phyloP scores from a whole-genome alignment of 2,329 filamentous ascomycete species.

The Harringtonia lauricola region DNA sequence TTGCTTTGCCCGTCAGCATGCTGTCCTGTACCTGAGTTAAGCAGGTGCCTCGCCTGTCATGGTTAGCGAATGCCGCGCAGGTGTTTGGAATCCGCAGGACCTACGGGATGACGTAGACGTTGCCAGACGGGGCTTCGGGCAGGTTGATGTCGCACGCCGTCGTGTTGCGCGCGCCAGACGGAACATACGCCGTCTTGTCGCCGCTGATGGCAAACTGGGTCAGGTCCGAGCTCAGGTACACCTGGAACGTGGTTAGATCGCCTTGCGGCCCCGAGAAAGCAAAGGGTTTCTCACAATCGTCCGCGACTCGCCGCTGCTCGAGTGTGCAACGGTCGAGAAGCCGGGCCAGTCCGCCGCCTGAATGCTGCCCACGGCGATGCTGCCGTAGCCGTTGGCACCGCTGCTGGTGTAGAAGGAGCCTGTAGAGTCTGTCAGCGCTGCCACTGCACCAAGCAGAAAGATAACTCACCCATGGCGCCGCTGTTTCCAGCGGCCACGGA shows the following conservation, averaged over 20 bases:
- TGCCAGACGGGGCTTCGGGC: neutral
- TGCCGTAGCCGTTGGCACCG: conserved; percentile 4
- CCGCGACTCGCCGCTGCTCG: conserved; percentile 4
- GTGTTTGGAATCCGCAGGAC: neutral
- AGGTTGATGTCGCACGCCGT: neutral
- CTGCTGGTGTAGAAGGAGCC: conserved; percentile 15
- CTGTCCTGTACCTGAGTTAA: neutral
- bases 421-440: neutral
- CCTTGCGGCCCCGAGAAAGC: neutral
- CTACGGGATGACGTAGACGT: neutral
- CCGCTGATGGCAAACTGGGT: conserved; percentile 3
- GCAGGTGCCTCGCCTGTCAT: neutral
- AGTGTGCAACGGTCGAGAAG: neutral
- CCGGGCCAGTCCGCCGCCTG: neutral
- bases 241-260: neutral
- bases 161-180: neutral
- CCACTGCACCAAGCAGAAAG: neutral
- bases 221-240: conserved; percentile 1
- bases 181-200: neutral
- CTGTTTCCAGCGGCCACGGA: conserved; percentile 29
- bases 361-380: conserved; percentile 1
- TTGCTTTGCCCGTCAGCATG: neutral
- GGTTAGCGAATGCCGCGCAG: no score
- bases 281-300: neutral
- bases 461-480: conserved; percentile 13